Evolutionary conservation across 257 asterid genomes (phyloP), one percentile per base, ranked within the genome.

Genomic region (Plantago major): DNA sequence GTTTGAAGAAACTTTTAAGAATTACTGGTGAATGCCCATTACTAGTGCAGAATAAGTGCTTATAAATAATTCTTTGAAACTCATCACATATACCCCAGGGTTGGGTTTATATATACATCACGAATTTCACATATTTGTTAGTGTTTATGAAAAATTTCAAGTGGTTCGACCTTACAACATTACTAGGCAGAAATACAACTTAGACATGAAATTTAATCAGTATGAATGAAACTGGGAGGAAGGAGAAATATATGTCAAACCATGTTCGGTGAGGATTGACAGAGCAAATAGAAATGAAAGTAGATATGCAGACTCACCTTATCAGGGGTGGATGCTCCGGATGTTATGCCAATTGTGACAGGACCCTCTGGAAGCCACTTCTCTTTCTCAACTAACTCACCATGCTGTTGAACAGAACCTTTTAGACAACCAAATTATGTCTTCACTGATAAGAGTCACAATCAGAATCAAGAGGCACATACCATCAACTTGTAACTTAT

Each of bases 281-380:
- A 55, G 48, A 64, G 58, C 17, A 50, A 28, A 43, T 22, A 53
- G 22, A 47, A 1, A 30, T 1, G 5, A 30, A 42, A 15, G n/a
- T 17, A 11, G 11, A 52, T 4, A 10, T 16, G 13, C 11, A 57
- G 16, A 62, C 28, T 74, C 75, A 93, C 99, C 93, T 89, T 93
- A 76, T 93, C 99, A 33, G 99, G 99, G 40, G 99, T 93, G 54
- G 99, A 93, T 65, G 99, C 99, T 63, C 99, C 99, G 46, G 99
- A 93, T 62, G 99, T 93, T 49, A 93, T 67, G 45, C 99, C 99
- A 8, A 92, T 58, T 53, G 90, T 92, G 76, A 92, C 65, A 63
- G 95, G 96, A 64, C 99, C 99, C 63, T 83, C 79, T 22, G 99
- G 99, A 42, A 92, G 83, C 68, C 77, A 92, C 77, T 89, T 83